Evolutionary conservation across 2,329 filamentous ascomycete genomes (phyloP).

Genomic region (Zymoseptoria ardabiliae): DNA sequence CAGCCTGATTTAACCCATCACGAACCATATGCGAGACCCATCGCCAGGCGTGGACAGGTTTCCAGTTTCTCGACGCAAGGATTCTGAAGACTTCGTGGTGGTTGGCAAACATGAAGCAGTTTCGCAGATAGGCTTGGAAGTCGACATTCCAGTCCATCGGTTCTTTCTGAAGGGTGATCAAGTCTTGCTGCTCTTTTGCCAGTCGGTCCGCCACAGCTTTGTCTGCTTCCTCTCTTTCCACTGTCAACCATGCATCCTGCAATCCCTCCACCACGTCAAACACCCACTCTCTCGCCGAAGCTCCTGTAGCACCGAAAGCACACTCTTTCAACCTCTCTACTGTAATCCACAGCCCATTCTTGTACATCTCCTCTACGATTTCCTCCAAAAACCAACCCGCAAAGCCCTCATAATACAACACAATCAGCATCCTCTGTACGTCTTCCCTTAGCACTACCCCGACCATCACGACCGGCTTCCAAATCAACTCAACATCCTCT

Average conservation of each 20-base stretch:
- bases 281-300: background rate
- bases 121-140: background rate
- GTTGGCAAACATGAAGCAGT: background rate
- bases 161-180: background rate
- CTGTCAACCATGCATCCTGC: background rate
- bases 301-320: background rate
- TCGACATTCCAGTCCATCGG: background rate
- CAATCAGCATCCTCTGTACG: background rate
- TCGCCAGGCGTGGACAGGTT: background rate
- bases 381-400: background rate
- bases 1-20: background rate
- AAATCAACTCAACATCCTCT: background rate
- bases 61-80: background rate
- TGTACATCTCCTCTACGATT: background rate
- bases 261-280: background rate
- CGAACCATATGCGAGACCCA: background rate
- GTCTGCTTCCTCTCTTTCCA: background rate
- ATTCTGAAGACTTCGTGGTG: background rate
- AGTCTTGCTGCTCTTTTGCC: background rate
- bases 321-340: background rate
- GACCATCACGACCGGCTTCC: background rate
- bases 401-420: background rate
- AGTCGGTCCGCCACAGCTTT: too few relatives aligned
- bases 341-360: background rate
- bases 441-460: background rate